Evolutionary conservation across 1,139 yeast species (phyloP).

Genomic region (Taphrina betulina): DNA sequence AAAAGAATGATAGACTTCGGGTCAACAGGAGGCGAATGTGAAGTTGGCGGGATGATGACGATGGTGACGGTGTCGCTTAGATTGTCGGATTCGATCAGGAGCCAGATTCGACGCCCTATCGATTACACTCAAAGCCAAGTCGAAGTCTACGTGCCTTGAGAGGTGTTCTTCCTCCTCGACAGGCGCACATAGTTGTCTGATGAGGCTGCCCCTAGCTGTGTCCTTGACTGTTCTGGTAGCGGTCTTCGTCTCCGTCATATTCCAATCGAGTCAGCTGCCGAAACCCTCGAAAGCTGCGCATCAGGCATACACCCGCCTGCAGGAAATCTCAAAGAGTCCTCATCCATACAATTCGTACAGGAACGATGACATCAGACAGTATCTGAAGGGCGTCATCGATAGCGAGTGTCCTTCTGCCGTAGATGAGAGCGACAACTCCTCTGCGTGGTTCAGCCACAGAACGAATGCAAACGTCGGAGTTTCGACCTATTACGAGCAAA

Average conservation of each 20-base stretch:
- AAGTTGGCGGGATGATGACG: too few relatives aligned
- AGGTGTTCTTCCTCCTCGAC: too few relatives aligned
- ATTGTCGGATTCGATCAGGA: too few relatives aligned
- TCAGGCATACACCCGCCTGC: slow-evolving; percentile 24
- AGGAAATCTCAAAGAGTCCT: slow-evolving; percentile 55
- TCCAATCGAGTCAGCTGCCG: slow-evolving; percentile 17
- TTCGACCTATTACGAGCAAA: slow-evolving; percentile 27
- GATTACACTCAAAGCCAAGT: too few relatives aligned
- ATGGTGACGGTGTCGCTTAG: too few relatives aligned
- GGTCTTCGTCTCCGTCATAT: slow-evolving; percentile 21
- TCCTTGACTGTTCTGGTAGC: slow-evolving; percentile 22
- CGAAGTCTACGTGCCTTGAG: too few relatives aligned
- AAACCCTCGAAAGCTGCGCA: slow-evolving; percentile 13
- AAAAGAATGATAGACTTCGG: too few relatives aligned
- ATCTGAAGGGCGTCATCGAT: slow-evolving; percentile 47
- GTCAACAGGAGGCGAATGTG: too few relatives aligned
- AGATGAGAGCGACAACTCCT: slow-evolving; percentile 23
- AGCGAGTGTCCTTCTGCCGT: slow-evolving; percentile 19
- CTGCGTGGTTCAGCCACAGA: slow-evolving; percentile 1
- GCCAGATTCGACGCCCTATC: too few relatives aligned
- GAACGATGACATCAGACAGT: slow-evolving; percentile 74
- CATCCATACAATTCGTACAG: slow-evolving; percentile 80
- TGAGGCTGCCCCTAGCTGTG: slow-evolving; percentile 26
- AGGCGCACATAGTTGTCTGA: too few relatives aligned
- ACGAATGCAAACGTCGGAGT: slow-evolving; percentile 6